Conservation (phyloP, 306 rosid species). For the Medicago arabica region DNA sequence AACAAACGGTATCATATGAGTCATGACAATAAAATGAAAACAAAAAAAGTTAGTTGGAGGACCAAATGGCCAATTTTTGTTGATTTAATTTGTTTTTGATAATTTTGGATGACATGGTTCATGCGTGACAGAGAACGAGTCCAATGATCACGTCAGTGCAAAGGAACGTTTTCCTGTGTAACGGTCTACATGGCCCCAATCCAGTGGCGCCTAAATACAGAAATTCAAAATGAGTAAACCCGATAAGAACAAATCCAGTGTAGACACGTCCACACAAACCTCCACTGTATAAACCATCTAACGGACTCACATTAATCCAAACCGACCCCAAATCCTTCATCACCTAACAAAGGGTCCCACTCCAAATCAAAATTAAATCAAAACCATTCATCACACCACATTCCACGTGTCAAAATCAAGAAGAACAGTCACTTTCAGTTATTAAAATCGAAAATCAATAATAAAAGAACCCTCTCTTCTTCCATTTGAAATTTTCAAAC, state of each 20-base stretch:
- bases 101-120: background rate
- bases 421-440: background rate
- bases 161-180: constrained; percentile 9
- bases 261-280: background rate
- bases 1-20: too few species aligned
- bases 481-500: constrained; percentile 33
- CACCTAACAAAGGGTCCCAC: constrained; percentile 13
- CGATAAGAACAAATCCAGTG: constrained; percentile 10
- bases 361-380: background rate
- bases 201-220: constrained; percentile 48
- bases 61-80: too few species aligned
- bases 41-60: too few species aligned
- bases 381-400: background rate
- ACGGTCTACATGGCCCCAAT: background rate
- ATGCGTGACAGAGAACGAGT: constrained; percentile 1
- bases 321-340: background rate
- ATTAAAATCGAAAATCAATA: background rate
- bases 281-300: background rate
- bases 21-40: too few species aligned
- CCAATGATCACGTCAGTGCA: too few species aligned
- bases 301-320: background rate
- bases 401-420: constrained; percentile 27
- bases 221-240: background rate
- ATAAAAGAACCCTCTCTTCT: constrained; percentile 3
- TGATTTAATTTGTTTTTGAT: background rate